These are phyloP conservation scores for Fusarium annulatum DNA, from an alignment of 2,329 filamentous ascomycete genomes.

Conservation along the genomic window DNA sequence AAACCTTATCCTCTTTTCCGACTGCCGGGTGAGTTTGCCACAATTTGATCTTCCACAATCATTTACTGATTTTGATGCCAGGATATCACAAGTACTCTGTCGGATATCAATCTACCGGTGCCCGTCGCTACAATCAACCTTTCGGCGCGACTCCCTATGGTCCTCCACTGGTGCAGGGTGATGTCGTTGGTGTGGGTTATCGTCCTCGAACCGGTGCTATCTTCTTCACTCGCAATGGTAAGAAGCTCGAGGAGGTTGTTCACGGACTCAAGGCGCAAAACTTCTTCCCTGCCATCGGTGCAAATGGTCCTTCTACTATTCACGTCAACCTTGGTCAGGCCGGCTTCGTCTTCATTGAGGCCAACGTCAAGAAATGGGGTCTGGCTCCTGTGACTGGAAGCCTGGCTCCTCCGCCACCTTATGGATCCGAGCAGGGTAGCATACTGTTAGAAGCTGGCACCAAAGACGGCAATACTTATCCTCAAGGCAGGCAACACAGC, in stretches of 20 bases:
- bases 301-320: slow-evolving; percentile 90
- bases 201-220: slow-evolving; percentile 92
- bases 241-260: slow-evolving; percentile 93
- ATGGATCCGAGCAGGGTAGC: slow-evolving; percentile 96
- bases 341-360: slow-evolving; percentile 98
- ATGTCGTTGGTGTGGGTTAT: slow-evolving; percentile 96
- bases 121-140: slow-evolving; percentile 91
- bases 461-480: slow-evolving; percentile 66
- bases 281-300: slow-evolving; percentile 97
- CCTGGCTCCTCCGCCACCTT: slow-evolving; percentile 92
- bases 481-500: slow-evolving; percentile 57
- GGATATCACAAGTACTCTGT: slow-evolving; percentile 93
- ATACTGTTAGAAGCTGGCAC: slow-evolving; percentile 90
- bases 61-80: slow-evolving; percentile 43
- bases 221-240: slow-evolving; percentile 98
- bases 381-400: slow-evolving; percentile 95
- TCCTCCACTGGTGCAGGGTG: slow-evolving; percentile 87
- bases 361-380: slow-evolving; percentile 99
- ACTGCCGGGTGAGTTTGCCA: slow-evolving; percentile 77
- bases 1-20: slow-evolving; percentile 97
- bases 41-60: slow-evolving; percentile 2
- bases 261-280: slow-evolving; percentile 95
- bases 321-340: slow-evolving; percentile 99
- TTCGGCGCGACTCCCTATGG: slow-evolving; percentile 85
- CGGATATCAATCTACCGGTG: slow-evolving; percentile 89